Conservation (phyloP, 2,329 filamentous ascomycete species). For the Sordariomycetes sp. region DNA sequence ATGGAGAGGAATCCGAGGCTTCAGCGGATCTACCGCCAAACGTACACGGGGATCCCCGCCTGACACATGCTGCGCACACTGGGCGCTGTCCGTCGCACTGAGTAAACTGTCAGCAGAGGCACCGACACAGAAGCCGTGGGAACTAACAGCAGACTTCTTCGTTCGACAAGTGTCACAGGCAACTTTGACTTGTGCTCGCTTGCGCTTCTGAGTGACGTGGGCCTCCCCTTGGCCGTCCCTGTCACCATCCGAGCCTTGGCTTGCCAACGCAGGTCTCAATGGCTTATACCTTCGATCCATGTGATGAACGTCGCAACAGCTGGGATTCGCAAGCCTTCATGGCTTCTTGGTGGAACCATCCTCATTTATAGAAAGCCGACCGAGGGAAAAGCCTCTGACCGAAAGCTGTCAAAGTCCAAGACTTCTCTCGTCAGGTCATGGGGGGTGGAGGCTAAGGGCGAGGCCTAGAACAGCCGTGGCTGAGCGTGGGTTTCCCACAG, state of each 20-base stretch:
- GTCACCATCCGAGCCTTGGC: neutral
- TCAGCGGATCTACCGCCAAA: slow-evolving; percentile 4
- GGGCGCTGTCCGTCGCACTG: slow-evolving; percentile 8
- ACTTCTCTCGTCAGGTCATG: neutral
- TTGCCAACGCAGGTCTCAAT: slow-evolving; percentile 1
- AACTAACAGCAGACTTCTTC: slow-evolving; percentile 8
- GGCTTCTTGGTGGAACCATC: no score
- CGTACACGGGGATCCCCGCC: slow-evolving; percentile 4
- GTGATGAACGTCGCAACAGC: no score
- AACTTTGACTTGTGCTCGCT: slow-evolving; percentile 6
- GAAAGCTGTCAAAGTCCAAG: no score
- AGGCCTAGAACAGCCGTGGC: neutral
- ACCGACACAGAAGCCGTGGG: neutral
- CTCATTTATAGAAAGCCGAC: no score
- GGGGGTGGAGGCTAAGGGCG: neutral
- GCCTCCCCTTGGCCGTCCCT: neutral
- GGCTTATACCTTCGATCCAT: slow-evolving; percentile 7
- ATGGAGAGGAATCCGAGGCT: slow-evolving; percentile 1
- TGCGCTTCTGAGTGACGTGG: neutral
- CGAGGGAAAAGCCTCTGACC: no score
- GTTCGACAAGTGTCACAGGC: slow-evolving; percentile 7
- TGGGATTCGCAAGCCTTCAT: no score
- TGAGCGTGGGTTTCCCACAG: neutral
- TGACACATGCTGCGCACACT: slow-evolving; percentile 4
- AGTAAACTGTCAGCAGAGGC: neutral